Evolutionary conservation across 352 stramenopile species (phyloP).

Genomic region (Phytophthora pinifolia): DNA sequence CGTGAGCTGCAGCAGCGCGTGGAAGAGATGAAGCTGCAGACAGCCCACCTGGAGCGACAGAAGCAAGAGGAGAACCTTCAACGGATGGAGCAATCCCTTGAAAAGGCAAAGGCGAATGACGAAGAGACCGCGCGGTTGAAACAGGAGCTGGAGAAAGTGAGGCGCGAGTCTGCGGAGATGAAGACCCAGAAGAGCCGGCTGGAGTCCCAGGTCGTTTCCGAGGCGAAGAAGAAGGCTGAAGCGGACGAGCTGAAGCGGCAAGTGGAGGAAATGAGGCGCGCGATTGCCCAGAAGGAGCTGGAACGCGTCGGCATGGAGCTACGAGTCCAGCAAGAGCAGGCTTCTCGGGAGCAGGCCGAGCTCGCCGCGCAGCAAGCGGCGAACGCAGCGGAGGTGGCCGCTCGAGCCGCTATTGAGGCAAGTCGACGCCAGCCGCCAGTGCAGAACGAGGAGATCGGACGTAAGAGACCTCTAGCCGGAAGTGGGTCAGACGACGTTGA

Average conservation of each 20-base stretch:
- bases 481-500: conserved; percentile 47
- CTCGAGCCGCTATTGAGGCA: conserved; percentile 68
- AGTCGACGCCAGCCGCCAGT: conserved; percentile 38
- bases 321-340: conserved; percentile 47
- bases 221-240: conserved; percentile 41
- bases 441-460: conserved; percentile 33
- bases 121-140: conserved; percentile 45
- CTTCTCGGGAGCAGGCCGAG: conserved; percentile 64
- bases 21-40: conserved; percentile 50
- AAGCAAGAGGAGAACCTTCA: conserved; percentile 46
- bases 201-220: conserved; percentile 32
- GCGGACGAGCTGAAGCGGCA: conserved; percentile 39
- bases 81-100: conserved; percentile 34
- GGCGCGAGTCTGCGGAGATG: conserved; percentile 32
- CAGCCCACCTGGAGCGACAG: conserved; percentile 40
- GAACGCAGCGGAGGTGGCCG: conserved; percentile 62
- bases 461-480: conserved; percentile 44
- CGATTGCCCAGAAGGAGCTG: conserved; percentile 49
- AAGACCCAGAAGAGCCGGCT: conserved; percentile 45
- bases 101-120: conserved; percentile 41
- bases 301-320: conserved; percentile 52
- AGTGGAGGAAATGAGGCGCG: conserved; percentile 48
- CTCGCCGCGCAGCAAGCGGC: conserved; percentile 60
- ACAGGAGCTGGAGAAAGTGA: conserved; percentile 61
- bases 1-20: conserved; percentile 57